Percentiles rank a stretch among this genome's conserved stretches.
phyloP scores from a whole-genome alignment of 1,139 yeast genomes.

The Blastobotrys capitulatus region DNA sequence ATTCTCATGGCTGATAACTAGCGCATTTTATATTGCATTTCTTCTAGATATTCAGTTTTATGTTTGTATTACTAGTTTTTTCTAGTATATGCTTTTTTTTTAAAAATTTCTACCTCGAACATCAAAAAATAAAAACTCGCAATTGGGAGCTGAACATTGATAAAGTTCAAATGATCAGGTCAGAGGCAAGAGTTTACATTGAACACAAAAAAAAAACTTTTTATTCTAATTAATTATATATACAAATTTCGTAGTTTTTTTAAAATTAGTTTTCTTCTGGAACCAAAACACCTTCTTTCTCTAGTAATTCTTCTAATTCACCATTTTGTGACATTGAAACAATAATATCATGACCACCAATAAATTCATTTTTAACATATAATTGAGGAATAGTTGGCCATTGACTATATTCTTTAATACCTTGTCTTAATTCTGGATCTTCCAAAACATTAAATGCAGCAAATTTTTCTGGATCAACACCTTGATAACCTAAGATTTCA shows the following conservation, averaged over 20 bases:
- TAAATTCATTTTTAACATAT: conserved; percentile 63
- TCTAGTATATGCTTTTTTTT: no score
- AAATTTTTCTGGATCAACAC: conserved; percentile 92
- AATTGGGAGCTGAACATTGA: conserved; percentile 6
- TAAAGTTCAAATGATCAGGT: conserved; percentile 3
- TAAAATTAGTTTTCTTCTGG: conserved; percentile 52
- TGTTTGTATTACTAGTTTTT: not conserved
- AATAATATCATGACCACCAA: conserved; percentile 96
- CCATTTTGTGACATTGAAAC: conserved; percentile 90
- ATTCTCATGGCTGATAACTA: no score
- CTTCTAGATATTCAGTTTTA: not conserved
- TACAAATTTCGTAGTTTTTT: not conserved
- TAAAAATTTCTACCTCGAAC: conserved; percentile 33
- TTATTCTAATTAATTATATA: not conserved
- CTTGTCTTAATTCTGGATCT: conserved; percentile 85
- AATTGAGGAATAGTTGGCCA: conserved; percentile 89
- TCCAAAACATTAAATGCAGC: conserved; percentile 97
- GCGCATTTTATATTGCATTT: no score
- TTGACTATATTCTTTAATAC: conserved; percentile 88
- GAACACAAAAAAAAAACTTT: not conserved
- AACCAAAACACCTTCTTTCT: conserved; percentile 69
- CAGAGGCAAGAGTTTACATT: conserved; percentile 6
- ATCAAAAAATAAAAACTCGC: conserved; percentile 1
- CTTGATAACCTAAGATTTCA: conserved; percentile 89
- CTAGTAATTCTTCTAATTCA: conserved; percentile 82